Base-by-base conservation (phyloP, 441 rosid species). In the Bruguiera hainesii region DNA sequence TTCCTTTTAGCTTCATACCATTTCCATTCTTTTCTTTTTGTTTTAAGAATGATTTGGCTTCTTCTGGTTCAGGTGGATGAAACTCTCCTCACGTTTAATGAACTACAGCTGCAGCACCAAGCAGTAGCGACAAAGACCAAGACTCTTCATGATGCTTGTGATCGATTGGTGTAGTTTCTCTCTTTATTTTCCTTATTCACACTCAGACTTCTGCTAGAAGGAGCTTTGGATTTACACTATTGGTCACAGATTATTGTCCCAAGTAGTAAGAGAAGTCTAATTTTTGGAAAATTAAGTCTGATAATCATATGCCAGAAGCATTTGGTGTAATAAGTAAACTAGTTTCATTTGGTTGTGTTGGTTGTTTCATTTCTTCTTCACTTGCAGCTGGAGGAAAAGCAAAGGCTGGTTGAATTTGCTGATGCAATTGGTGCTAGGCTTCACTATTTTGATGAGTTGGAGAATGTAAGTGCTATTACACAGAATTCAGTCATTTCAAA, bases 111-210 rank as follows among this genome's bases (percentile, higher is more conserved):
- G 80, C 98, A 94, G 70, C 97, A 91, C 79, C 97, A 91, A 72
- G 91, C 87, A 0, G 98, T 94, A 62, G 93, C 96, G 21, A 90
- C 96, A 69, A 94, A 91, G 82, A 94, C 99, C 52, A 94, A 94
- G 85, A 94, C 99, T 72, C 98, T 94, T 79, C 99, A 94, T 68
- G 99, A 94, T 77, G 98, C 97, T 61, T 94, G 99, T 72, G 98
- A 94, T 59, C 84, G 94, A 68, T 76, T 94, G 98, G 99, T 94
- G 69, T 78, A 73, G 19, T 74, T 75, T 65, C 70, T 72, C 29
- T 55, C 39, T 39, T 5, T 13, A 7, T 53, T 74, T 67, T 28
- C 26, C 51, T 25, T 26, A 1, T 66, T 55, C 31, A 23, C 39
- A 46, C n/a, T 25, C 56, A 30, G 42, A 30, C 23, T 10, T 65